Percentiles rank a stretch among this genome's conserved stretches.
These are phyloP conservation scores for Oryza meyeriana DNA, from an alignment of 176 grass and related monocot genomes.

Conservation along the genomic window DNA sequence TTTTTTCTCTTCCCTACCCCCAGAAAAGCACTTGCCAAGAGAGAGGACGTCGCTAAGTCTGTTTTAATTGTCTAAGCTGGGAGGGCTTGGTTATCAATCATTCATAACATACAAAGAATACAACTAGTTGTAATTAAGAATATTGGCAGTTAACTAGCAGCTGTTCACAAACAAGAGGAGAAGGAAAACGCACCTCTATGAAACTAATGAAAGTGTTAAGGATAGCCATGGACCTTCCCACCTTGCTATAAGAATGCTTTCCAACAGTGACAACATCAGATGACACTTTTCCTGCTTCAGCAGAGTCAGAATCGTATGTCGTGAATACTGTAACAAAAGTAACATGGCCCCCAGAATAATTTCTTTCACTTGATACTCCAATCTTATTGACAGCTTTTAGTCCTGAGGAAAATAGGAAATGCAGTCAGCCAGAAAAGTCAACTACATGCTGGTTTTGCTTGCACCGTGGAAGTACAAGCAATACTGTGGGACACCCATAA, in stretches of 20 bases:
- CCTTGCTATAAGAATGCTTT: conserved; percentile 63
- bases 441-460: not conserved
- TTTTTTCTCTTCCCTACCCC: not conserved
- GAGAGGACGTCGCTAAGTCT: not conserved
- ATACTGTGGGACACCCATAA: not conserved
- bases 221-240: conserved; percentile 68
- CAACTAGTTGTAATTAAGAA: not conserved
- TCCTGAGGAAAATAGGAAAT: conserved; percentile 53
- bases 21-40: not conserved
- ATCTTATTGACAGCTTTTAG: conserved; percentile 61
- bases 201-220: conserved; percentile 65
- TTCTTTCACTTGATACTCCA: conserved; percentile 30
- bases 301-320: conserved; percentile 51
- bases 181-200: conserved; percentile 59
- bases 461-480: not conserved
- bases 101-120: conserved; percentile 19
- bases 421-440: conserved; percentile 10
- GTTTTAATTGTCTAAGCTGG: not conserved
- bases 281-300: conserved; percentile 36
- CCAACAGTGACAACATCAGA: conserved; percentile 63
- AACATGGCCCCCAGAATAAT: conserved; percentile 43
- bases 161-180: not conserved
- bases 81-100: not conserved
- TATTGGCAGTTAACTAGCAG: not conserved
- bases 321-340: conserved; percentile 86